Conservation (phyloP, 768 basidiomycete species). For the Guyanaporus albipodus region DNA sequence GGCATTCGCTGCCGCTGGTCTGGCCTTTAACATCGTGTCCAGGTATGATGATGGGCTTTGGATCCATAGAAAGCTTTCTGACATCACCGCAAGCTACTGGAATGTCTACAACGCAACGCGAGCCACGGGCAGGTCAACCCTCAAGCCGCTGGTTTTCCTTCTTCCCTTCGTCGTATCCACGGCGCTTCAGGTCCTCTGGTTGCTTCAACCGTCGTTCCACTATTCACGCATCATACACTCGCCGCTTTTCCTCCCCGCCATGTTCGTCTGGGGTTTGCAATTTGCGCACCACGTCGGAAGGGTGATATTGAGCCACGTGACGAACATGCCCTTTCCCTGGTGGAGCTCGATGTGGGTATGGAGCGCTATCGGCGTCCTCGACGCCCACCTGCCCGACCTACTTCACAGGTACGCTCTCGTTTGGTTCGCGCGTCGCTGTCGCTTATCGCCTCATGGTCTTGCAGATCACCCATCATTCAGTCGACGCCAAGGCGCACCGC, state of each 20-base stretch:
- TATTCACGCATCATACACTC: constrained; percentile 72
- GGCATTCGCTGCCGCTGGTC: constrained; percentile 64
- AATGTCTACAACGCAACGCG: constrained; percentile 72
- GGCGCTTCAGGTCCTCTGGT: constrained; percentile 75
- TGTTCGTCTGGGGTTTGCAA: constrained; percentile 90
- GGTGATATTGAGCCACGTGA: constrained; percentile 93
- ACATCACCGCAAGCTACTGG: constrained; percentile 49
- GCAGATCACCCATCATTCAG: constrained; percentile 73
- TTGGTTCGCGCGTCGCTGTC: constrained; percentile 10
- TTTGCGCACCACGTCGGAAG: constrained; percentile 87
- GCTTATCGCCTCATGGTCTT: neutral
- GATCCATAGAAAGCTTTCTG: neutral
- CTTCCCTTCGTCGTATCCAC: constrained; percentile 76
- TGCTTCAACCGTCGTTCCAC: constrained; percentile 59
- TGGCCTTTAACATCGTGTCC: constrained; percentile 76
- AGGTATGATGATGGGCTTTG: constrained; percentile 39
- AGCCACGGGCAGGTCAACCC: constrained; percentile 37
- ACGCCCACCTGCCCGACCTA: constrained; percentile 74
- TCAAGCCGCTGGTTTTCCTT: constrained; percentile 65
- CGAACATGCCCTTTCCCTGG: constrained; percentile 74
- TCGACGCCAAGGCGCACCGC: constrained; percentile 55
- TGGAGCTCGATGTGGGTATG: constrained; percentile 89
- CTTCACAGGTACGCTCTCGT: constrained; percentile 54
- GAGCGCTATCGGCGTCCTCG: constrained; percentile 71
- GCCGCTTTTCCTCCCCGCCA: constrained; percentile 77